Evolutionary conservation across 1,284 basidiomycete species (phyloP).

Genomic region (Uromyces viciae-fabae): DNA sequence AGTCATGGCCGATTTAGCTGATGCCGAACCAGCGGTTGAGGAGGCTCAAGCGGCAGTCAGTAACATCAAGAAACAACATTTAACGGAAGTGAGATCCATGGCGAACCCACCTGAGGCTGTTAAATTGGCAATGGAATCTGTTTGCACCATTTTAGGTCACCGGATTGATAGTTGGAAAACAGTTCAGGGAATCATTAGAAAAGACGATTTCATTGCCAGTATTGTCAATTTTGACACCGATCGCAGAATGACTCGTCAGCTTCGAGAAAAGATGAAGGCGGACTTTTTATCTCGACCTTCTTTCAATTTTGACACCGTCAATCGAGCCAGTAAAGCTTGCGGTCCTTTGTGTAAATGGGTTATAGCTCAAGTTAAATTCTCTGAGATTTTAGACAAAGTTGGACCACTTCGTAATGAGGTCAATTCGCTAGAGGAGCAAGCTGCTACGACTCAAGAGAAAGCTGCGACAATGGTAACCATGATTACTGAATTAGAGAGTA

Average conservation of each 20-base stretch:
- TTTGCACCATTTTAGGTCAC: constrained; percentile 94
- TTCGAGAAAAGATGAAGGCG: constrained; percentile 87
- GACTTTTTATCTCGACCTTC: constrained; percentile 87
- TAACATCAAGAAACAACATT: constrained; percentile 93
- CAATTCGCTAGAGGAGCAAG: constrained; percentile 82
- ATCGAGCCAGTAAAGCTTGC: constrained; percentile 93
- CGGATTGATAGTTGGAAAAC: constrained; percentile 96
- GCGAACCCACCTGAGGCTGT: constrained; percentile 97
- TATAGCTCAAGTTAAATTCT: constrained; percentile 93
- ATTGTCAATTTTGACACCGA: constrained; percentile 97
- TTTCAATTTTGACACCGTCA: constrained; percentile 92
- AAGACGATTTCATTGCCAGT: constrained; percentile 93
- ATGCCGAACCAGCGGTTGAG: constrained; percentile 93
- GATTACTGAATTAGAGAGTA: constrained; percentile 85
- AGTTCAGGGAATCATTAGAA: constrained; percentile 91
- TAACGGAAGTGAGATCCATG: constrained; percentile 97
- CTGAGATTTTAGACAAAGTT: constrained; percentile 95
- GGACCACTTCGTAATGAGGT: constrained; percentile 96
- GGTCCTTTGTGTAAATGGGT: constrained; percentile 98
- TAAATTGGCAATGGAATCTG: constrained; percentile 97
- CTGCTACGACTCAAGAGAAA: constrained; percentile 86
- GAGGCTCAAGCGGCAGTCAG: constrained; percentile 93
- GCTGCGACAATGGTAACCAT: constrained; percentile 83
- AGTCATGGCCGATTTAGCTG: constrained; percentile 91
- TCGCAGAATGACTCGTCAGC: constrained; percentile 77